A percentile compares a stretch with the other conserved stretches of the same genome.
Conservation (phyloP, 169 alveolate species). For the Babesia microti region DNA sequence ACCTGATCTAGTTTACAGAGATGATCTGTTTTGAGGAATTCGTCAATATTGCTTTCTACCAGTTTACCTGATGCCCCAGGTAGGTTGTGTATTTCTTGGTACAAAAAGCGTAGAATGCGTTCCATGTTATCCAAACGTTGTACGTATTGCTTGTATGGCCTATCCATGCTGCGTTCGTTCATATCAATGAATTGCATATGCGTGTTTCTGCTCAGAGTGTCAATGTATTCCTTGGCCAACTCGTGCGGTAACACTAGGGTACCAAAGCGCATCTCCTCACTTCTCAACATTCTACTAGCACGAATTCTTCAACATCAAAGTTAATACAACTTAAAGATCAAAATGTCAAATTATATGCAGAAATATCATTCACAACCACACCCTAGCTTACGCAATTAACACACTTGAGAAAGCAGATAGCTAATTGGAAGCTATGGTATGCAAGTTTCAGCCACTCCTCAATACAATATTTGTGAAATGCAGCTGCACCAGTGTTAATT, state of each 20-base stretch:
- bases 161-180: conserved; percentile 68
- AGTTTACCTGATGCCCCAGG: conserved; percentile 56
- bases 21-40: conserved; percentile 64
- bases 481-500: too few relatives aligned
- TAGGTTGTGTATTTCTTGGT: conserved; percentile 58
- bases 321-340: too few relatives aligned
- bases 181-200: conserved; percentile 76
- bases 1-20: conserved; percentile 71
- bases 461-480: too few relatives aligned
- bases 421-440: too few relatives aligned
- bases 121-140: conserved; percentile 86
- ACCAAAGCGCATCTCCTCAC: conserved; percentile 80
- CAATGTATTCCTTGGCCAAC: conserved; percentile 75
- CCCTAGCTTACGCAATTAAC: too few relatives aligned
- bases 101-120: conserved; percentile 67
- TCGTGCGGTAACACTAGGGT: conserved; percentile 83
- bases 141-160: conserved; percentile 78
- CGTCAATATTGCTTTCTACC: conserved; percentile 62
- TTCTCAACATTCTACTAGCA: conserved; percentile 53
- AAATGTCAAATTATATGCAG: too few relatives aligned
- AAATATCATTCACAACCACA: too few relatives aligned
- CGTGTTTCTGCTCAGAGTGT: conserved; percentile 69
- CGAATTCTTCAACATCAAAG: too few relatives aligned
- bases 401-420: too few relatives aligned
- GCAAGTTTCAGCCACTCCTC: too few relatives aligned